Percentiles rank a stretch among this genome's conserved stretches.
phyloP scores from a whole-genome alignment of 345 rosid genomes.

The Acer yangbiense region DNA sequence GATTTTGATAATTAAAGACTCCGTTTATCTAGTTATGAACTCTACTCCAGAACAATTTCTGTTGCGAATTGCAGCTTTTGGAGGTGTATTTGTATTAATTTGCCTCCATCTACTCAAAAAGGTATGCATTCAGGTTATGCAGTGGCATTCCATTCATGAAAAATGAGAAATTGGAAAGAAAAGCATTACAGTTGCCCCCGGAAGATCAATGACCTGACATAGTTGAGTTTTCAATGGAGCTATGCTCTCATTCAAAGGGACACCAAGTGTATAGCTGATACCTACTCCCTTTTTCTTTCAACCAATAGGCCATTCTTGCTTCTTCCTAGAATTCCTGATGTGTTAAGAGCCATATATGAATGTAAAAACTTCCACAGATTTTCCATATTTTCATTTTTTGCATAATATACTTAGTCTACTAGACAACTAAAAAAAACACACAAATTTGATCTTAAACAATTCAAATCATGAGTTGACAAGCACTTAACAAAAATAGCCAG shows the following conservation, averaged over 20 bases:
- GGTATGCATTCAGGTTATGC: constrained; percentile 18
- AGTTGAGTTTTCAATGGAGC: not conserved
- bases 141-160: constrained; percentile 6
- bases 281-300: not conserved
- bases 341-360: not conserved
- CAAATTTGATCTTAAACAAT: not conserved
- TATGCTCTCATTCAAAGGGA: not conserved
- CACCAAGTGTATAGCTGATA: not conserved
- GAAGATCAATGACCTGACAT: not conserved
- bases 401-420: too few species aligned
- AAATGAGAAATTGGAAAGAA: constrained; percentile 11
- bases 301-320: not conserved
- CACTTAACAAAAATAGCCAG: too few species aligned
- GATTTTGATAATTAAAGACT: constrained; percentile 50
- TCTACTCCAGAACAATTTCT: constrained; percentile 46
- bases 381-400: not conserved
- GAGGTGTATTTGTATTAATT: constrained; percentile 50
- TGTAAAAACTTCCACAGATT: not conserved
- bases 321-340: not conserved
- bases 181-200: not conserved
- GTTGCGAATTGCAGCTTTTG: constrained; percentile 41
- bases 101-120: constrained; percentile 46
- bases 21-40: constrained; percentile 40
- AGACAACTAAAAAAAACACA: not conserved
- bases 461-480: too few species aligned